Evolutionary conservation across 1,284 basidiomycete genomes (phyloP).

Genomic region (Cryptococcus wingfieldii): DNA sequence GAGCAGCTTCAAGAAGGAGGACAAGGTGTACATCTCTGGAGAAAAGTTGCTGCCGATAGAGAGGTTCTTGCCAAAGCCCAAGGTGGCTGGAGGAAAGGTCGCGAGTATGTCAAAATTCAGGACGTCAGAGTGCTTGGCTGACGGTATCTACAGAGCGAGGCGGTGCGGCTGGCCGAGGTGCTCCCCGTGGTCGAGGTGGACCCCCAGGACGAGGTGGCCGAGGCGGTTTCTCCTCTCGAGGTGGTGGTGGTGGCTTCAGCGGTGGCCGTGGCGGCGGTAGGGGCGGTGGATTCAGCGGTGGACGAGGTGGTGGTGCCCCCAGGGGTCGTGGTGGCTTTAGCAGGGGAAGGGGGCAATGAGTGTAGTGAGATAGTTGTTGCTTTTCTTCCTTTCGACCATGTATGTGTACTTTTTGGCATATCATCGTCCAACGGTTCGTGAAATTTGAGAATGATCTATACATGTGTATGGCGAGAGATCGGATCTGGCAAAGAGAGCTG

Average conservation of each 20-base stretch:
- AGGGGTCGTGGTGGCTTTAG: slow-evolving; percentile 7
- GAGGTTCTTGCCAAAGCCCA: slow-evolving; percentile 95
- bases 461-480: not conserved
- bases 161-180: slow-evolving; percentile 35
- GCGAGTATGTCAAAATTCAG: slow-evolving; percentile 28
- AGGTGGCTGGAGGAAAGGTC: slow-evolving; percentile 66
- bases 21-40: slow-evolving; percentile 94
- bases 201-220: slow-evolving; percentile 42
- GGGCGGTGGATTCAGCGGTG: slow-evolving; percentile 30
- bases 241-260: slow-evolving; percentile 50
- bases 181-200: slow-evolving; percentile 27
- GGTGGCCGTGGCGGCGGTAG: slow-evolving; percentile 32
- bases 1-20: slow-evolving; percentile 90
- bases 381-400: not conserved
- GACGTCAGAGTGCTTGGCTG: not conserved
- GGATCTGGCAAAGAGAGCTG: not conserved
- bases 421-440: not conserved
- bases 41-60: slow-evolving; percentile 97
- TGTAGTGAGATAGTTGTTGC: not conserved
- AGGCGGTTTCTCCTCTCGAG: slow-evolving; percentile 50
- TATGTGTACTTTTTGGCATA: slow-evolving; percentile 2
- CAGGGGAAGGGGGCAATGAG: slow-evolving; percentile 11
- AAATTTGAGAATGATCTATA: not conserved
- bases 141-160: slow-evolving; percentile 23
- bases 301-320: slow-evolving; percentile 16